Evolutionary conservation across 73 alveolate genomes (phyloP).

Genomic region (Paramecium tetraurelia): DNA sequence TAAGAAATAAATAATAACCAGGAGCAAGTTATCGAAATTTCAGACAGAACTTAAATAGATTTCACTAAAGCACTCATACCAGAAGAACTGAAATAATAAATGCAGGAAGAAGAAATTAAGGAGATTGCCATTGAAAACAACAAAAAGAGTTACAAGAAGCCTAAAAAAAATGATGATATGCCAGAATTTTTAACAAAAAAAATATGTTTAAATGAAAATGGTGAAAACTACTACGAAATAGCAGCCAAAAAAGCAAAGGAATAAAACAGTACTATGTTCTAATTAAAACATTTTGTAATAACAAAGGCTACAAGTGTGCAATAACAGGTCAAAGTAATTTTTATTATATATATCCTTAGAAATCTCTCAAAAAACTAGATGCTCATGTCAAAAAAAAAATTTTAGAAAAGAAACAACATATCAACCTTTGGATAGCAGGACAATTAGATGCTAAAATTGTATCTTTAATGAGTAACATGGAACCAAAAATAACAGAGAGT

Average conservation of each 20-base stretch:
- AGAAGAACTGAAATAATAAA: neutral
- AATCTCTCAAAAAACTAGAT: neutral
- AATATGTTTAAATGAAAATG: neutral
- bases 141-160: neutral
- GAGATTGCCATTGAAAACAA: neutral
- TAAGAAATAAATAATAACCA: neutral
- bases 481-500: neutral
- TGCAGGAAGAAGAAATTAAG: neutral
- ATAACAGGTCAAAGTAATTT: neutral
- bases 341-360: neutral
- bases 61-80: constrained; percentile 2
- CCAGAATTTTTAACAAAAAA: neutral
- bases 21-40: neutral
- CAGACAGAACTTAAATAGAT: neutral
- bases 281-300: neutral
- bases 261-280: neutral
- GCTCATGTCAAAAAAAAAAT: neutral
- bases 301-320: neutral
- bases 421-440: neutral
- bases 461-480: neutral
- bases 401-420: neutral
- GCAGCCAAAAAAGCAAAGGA: neutral
- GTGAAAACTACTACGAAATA: neutral
- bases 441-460: neutral
- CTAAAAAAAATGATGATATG: neutral